phyloP scores from a whole-genome alignment of 768 basidiomycete species.

The Strobilomyces dryophilus region DNA sequence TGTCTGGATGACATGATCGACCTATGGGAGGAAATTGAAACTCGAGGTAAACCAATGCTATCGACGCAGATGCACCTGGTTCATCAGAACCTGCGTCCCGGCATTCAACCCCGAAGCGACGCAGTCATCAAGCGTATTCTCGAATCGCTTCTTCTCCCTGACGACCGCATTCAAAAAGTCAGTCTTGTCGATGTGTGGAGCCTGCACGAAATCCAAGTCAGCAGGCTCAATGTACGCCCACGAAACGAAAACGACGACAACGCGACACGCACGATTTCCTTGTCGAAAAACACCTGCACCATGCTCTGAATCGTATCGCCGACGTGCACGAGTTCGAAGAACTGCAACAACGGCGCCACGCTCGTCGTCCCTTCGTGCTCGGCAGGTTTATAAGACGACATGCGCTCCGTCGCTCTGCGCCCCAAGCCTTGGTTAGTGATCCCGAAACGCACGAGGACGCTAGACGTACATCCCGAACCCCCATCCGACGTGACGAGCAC shows the following conservation, averaged over 20 bases:
- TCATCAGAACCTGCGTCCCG: constrained; percentile 94
- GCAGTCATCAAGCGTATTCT: constrained; percentile 86
- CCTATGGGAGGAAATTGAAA: constrained; percentile 41
- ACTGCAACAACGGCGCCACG: constrained; percentile 92
- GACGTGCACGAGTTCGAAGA: constrained; percentile 95
- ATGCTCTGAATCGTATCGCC: constrained; percentile 98
- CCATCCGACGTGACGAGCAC: constrained; percentile 71
- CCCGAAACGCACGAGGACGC: not conserved
- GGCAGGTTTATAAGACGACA: constrained; percentile 85
- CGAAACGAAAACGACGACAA: not conserved
- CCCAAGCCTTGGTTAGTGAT: not conserved
- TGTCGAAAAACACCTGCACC: constrained; percentile 98
- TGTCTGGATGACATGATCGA: constrained; percentile 87
- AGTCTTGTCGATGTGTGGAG: constrained; percentile 83
- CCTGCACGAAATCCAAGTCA: constrained; percentile 36
- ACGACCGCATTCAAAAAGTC: constrained; percentile 93
- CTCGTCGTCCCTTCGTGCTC: constrained; percentile 78
- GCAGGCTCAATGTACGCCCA: not conserved
- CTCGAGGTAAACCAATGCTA: no score
- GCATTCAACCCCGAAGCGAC: constrained; percentile 93
- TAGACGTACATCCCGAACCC: constrained; percentile 72
- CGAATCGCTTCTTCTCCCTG: constrained; percentile 95
- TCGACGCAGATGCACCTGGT: constrained; percentile 52
- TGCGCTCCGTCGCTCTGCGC: constrained; percentile 78
- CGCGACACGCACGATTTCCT: constrained; percentile 65